phyloP scores from a whole-genome alignment of 139 green algal genomes.

The Diplosphaera chodatii region DNA sequence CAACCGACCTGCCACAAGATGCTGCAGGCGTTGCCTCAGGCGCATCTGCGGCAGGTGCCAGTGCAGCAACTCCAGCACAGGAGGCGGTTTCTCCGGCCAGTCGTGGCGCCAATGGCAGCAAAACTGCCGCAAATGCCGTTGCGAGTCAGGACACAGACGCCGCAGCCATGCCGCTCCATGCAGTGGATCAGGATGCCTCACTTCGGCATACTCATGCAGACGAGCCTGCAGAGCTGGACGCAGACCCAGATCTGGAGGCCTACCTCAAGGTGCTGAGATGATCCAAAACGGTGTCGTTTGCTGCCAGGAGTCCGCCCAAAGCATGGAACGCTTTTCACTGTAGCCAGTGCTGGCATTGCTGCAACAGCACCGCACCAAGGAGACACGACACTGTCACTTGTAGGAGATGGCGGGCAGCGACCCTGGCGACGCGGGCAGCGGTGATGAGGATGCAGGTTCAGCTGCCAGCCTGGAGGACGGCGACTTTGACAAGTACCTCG shows the following conservation, averaged over 20 bases:
- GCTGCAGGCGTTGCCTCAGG: neutral
- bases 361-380: no score
- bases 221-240: slow-evolving; percentile 17
- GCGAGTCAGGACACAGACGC: no score
- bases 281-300: no score
- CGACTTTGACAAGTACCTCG: neutral
- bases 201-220: no score
- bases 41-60: neutral
- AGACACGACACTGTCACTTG: no score
- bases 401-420: neutral
- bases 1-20: neutral
- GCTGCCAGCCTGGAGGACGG: neutral
- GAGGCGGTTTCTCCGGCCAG: no score
- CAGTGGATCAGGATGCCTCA: neutral
- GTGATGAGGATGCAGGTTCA: neutral
- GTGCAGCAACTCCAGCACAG: no score
- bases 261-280: slow-evolving; percentile 34
- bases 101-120: no score
- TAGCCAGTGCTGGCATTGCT: no score
- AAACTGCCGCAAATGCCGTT: neutral
- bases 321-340: neutral
- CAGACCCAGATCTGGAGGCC: slow-evolving; percentile 51
- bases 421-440: neutral
- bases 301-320: no score
- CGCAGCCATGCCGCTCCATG: no score